Percentiles rank a stretch among this genome's conserved stretches.
Evolutionary conservation across 768 basidiomycete genomes (phyloP).

Genomic region (Podaxis sp.): DNA sequence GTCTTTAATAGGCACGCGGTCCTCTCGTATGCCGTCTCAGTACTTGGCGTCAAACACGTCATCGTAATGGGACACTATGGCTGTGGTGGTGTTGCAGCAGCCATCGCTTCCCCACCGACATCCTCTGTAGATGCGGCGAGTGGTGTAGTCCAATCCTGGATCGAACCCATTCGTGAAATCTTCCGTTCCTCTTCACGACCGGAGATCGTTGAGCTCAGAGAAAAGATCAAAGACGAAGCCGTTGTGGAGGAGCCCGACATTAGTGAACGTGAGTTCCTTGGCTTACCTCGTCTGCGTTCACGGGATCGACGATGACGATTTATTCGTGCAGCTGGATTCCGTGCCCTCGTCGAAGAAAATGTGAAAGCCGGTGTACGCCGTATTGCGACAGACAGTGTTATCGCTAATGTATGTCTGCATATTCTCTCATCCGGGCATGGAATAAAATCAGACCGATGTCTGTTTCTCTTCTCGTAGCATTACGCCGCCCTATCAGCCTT

Average conservation of each 20-base stretch:
- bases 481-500: constrained; percentile 14
- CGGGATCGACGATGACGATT: background rate
- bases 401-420: constrained; percentile 18
- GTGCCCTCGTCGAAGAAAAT: constrained; percentile 19
- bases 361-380: constrained; percentile 18
- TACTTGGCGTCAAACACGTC: constrained; percentile 35
- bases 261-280: constrained; percentile 26
- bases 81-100: constrained; percentile 39
- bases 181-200: constrained; percentile 29
- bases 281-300: accelerated
- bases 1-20: constrained; percentile 24
- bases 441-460: background rate
- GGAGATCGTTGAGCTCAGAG: constrained; percentile 33
- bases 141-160: constrained; percentile 38
- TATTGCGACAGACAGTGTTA: constrained; percentile 20
- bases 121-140: constrained; percentile 24
- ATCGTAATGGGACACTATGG: constrained; percentile 46
- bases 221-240: constrained; percentile 18
- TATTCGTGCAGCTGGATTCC: constrained; percentile 31
- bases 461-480: constrained; percentile 4
- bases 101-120: constrained; percentile 27
- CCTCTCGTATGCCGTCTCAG: constrained; percentile 36
- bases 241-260: constrained; percentile 25
- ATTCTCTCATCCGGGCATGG: background rate
- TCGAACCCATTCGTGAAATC: constrained; percentile 35